Evolutionary conservation across 1,139 yeast species (phyloP).

Genomic region (Pichia sp.): DNA sequence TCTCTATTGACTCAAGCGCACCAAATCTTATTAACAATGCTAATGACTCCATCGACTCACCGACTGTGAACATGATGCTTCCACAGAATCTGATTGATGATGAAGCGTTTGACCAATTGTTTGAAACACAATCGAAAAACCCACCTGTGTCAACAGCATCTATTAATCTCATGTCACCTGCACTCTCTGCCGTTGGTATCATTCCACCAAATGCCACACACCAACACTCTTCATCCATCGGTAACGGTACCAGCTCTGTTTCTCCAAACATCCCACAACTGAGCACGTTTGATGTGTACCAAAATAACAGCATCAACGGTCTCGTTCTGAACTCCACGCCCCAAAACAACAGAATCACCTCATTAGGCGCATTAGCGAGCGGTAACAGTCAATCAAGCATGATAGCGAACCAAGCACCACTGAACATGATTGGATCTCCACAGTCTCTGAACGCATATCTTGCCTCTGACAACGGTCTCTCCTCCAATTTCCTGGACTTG

Average conservation of each 20-base stretch:
- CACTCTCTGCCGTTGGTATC: background rate
- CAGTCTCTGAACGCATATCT: slow-evolving; percentile 16
- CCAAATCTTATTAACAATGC: background rate
- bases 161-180: slow-evolving; percentile 1
- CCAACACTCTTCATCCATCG: background rate
- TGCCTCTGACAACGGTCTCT: slow-evolving; percentile 1
- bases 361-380: slow-evolving; percentile 21
- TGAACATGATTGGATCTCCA: slow-evolving; percentile 21
- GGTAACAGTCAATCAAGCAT: slow-evolving; percentile 12
- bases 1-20: background rate
- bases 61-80: slow-evolving; percentile 25
- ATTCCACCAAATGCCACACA: background rate
- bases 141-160: background rate
- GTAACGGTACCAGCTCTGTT: background rate
- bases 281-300: slow-evolving; percentile 15
- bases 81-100: slow-evolving; percentile 31
- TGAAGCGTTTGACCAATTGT: slow-evolving; percentile 20
- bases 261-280: slow-evolving; percentile 19
- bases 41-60: slow-evolving; percentile 6
- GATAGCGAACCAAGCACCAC: background rate
- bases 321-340: slow-evolving; percentile 15
- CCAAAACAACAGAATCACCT: slow-evolving; percentile 16
- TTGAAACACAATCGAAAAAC: slow-evolving; percentile 9
- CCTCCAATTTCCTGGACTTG: slow-evolving; percentile 4
- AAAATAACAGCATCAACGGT: slow-evolving; percentile 4